phyloP scores from a whole-genome alignment of 2,329 filamentous ascomycete species.

The Aspergillus pseudotamarii region DNA sequence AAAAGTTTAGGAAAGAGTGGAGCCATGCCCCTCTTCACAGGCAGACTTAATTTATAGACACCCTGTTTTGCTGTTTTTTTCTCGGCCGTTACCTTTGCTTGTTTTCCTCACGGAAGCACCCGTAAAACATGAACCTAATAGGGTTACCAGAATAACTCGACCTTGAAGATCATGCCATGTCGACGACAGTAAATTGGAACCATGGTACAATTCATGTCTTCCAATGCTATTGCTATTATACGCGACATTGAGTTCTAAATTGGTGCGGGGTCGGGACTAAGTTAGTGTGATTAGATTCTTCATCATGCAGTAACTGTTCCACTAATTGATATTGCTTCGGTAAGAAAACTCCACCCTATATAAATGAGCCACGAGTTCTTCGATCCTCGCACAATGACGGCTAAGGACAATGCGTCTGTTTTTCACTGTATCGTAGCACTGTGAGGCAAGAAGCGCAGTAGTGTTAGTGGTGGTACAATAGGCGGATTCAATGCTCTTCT shows the following conservation, averaged over 20 bases:
- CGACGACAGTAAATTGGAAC: background rate
- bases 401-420: background rate
- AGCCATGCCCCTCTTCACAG: background rate
- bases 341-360: background rate
- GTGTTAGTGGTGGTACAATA: background rate
- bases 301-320: background rate
- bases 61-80: background rate
- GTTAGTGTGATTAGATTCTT: background rate
- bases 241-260: background rate
- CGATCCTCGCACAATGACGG: background rate
- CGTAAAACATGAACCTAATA: background rate
- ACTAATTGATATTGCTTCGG: background rate
- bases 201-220: background rate
- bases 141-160: background rate
- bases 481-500: background rate
- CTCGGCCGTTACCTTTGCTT: background rate
- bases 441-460: background rate
- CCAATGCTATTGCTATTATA: background rate
- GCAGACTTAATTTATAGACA: background rate
- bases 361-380: background rate
- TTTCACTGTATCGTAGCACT: background rate
- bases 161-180: background rate
- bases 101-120: background rate
- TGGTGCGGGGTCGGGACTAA: background rate
- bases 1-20: background rate